A percentile compares a stretch with the other conserved stretches of the same genome.
These are phyloP conservation scores for Sporothrix dimorphospora DNA, from an alignment of 2,329 filamentous ascomycete genomes.

Conservation along the genomic window DNA sequence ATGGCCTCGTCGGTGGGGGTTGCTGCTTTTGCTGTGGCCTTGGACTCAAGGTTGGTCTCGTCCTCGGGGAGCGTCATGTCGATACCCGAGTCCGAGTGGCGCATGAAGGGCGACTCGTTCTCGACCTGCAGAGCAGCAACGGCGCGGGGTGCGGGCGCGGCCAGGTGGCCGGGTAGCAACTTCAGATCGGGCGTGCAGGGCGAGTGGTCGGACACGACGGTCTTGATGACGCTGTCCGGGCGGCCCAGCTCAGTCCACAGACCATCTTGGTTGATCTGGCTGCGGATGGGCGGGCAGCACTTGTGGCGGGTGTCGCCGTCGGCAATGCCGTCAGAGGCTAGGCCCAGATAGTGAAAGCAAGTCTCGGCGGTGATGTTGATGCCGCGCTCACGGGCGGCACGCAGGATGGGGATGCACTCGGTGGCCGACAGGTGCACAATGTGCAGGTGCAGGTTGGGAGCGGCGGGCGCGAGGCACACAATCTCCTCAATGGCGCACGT, in stretches of 20 bases:
- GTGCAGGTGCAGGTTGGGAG: slow-evolving; percentile 82
- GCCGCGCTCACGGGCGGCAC: slow-evolving; percentile 71
- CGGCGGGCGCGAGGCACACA: slow-evolving; percentile 75
- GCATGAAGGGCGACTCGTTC: slow-evolving; percentile 40
- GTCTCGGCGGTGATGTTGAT: slow-evolving; percentile 92
- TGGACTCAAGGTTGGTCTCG: slow-evolving; percentile 34
- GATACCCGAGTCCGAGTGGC: slow-evolving; percentile 57
- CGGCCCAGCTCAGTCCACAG: slow-evolving; percentile 82
- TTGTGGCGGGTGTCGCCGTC: slow-evolving; percentile 91
- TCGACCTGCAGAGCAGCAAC: slow-evolving; percentile 32
- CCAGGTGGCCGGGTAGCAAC: slow-evolving; percentile 72
- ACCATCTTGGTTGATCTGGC: slow-evolving; percentile 76
- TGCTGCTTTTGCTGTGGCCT: neutral
- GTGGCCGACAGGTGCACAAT: slow-evolving; percentile 93
- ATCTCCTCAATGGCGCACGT: slow-evolving; percentile 89
- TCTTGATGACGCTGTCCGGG: slow-evolving; percentile 78
- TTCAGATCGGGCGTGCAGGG: slow-evolving; percentile 96
- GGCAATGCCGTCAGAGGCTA: slow-evolving; percentile 79
- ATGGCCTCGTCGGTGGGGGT: slow-evolving; percentile 33
- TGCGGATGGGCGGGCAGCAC: slow-evolving; percentile 90
- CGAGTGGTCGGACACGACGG: slow-evolving; percentile 92
- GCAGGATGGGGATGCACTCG: slow-evolving; percentile 81
- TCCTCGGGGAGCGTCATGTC: slow-evolving; percentile 49
- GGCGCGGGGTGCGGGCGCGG: slow-evolving; percentile 1
- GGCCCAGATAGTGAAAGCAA: slow-evolving; percentile 90